A percentile compares a stretch with the other conserved stretches of the same genome.
phyloP scores from a whole-genome alignment of 305 asterid species.

The Plantago rigida region DNA sequence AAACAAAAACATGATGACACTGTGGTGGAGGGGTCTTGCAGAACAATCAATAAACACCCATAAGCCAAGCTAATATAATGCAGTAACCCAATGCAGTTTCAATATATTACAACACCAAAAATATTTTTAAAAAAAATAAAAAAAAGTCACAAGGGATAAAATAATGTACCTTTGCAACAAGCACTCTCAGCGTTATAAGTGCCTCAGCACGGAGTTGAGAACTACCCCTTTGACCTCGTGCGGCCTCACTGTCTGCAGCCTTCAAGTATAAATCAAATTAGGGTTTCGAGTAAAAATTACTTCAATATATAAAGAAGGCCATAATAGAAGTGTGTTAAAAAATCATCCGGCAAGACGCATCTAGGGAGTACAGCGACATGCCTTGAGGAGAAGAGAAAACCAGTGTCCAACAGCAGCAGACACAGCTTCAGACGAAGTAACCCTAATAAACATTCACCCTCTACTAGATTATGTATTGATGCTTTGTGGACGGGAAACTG shows the following conservation, averaged over 20 bases:
- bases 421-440: constrained; percentile 87
- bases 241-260: constrained; percentile 88
- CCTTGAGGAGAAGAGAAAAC: constrained; percentile 93
- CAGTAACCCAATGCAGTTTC: not conserved
- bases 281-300: constrained; percentile 23
- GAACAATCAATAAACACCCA: constrained; percentile 13
- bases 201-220: constrained; percentile 77
- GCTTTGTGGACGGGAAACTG: constrained; percentile 28
- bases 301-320: constrained; percentile 9
- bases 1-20: constrained; percentile 6
- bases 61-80: constrained; percentile 5
- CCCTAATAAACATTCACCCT: constrained; percentile 56
- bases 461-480: constrained; percentile 28
- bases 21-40: constrained; percentile 2
- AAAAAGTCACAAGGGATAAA: constrained; percentile 17
- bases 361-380: constrained; percentile 29
- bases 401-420: constrained; percentile 95
- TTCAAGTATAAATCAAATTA: constrained; percentile 42
- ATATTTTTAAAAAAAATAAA: not conserved
- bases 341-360: constrained; percentile 20
- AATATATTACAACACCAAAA: not conserved
- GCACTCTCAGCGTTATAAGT: constrained; percentile 62
- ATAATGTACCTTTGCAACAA: constrained; percentile 65
- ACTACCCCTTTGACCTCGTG: constrained; percentile 84
- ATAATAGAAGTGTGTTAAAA: constrained; percentile 8